Evolutionary conservation across 2,329 filamentous ascomycete genomes (phyloP).

Genomic region (Penicillium digitatum): DNA sequence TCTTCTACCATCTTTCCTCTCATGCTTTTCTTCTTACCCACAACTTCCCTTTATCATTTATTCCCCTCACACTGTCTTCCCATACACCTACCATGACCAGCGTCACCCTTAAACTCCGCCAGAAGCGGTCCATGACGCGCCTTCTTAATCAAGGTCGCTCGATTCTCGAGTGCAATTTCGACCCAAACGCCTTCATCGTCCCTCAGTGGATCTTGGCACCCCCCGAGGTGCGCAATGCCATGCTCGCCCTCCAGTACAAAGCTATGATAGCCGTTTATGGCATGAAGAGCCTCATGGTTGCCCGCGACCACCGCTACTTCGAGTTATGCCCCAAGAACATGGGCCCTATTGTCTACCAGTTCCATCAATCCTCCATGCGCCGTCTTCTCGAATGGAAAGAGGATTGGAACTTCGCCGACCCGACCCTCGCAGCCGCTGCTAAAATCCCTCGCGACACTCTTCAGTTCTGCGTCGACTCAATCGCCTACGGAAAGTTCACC

Average conservation of each 20-base stretch:
- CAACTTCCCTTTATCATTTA: background rate
- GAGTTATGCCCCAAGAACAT: conserved; percentile 24
- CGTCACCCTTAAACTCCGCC: background rate
- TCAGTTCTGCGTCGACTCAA: conserved; percentile 21
- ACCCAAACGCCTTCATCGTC: conserved; percentile 11
- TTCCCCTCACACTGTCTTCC: background rate
- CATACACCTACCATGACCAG: background rate
- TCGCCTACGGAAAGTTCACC: conserved; percentile 19
- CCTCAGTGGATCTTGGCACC: conserved; percentile 15
- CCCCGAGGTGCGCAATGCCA: conserved; percentile 1
- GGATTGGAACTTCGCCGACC: conserved; percentile 9
- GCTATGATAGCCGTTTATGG: conserved; percentile 14
- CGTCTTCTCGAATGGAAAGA: conserved; percentile 27
- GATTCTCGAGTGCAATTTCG: conserved; percentile 16
- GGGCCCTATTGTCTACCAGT: background rate
- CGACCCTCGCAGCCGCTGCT: conserved; percentile 18
- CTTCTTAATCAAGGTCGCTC: background rate
- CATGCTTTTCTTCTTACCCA: background rate
- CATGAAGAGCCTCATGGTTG: conserved; percentile 17
- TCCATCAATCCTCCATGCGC: conserved; percentile 23
- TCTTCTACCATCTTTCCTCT: background rate
- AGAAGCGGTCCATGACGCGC: background rate
- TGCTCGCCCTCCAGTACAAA: conserved; percentile 13
- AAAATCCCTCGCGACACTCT: conserved; percentile 28
- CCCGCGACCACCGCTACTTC: conserved; percentile 21